A percentile compares a stretch with the other conserved stretches of the same genome.
These are phyloP conservation scores for Podaxis sp. DNA, from an alignment of 768 basidiomycete genomes.

Conservation along the genomic window DNA sequence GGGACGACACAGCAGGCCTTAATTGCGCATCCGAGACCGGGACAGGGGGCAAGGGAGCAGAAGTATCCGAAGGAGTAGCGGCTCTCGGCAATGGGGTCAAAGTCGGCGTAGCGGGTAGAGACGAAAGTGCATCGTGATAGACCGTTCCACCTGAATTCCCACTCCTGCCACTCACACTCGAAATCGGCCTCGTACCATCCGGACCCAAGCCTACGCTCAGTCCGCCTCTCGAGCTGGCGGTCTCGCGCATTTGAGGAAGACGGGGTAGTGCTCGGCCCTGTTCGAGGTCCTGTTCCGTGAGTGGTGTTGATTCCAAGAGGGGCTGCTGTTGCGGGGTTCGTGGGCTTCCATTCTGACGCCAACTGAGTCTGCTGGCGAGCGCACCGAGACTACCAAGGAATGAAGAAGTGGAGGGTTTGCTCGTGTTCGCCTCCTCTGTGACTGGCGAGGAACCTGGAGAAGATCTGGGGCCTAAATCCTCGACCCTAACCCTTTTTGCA, in stretches of 20 bases:
- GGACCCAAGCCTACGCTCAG: slow-evolving; percentile 28
- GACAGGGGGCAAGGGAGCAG: slow-evolving; percentile 3
- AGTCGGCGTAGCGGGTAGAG: slow-evolving; percentile 37
- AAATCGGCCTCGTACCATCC: slow-evolving; percentile 50
- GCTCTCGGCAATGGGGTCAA: slow-evolving; percentile 42
- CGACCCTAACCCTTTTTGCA: slow-evolving; percentile 44
- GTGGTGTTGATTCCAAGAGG: slow-evolving; percentile 19
- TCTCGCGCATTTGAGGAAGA: slow-evolving; percentile 19
- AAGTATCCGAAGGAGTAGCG: slow-evolving; percentile 35
- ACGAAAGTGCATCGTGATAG: slow-evolving; percentile 61
- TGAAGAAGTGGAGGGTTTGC: neutral
- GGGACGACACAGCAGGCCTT: slow-evolving; percentile 22
- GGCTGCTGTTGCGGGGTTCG: slow-evolving; percentile 21
- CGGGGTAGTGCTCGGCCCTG: slow-evolving; percentile 34
- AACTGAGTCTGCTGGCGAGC: slow-evolving; percentile 49
- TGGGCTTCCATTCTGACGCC: slow-evolving; percentile 42
- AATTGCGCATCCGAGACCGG: neutral
- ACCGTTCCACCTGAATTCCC: slow-evolving; percentile 50
- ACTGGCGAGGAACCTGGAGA: slow-evolving; percentile 13
- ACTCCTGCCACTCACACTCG: slow-evolving; percentile 52
- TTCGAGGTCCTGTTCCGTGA: slow-evolving; percentile 44
- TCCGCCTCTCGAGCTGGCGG: slow-evolving; percentile 17
- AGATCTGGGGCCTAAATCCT: slow-evolving; percentile 29
- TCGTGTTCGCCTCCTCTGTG: neutral
- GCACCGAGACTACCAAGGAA: slow-evolving; percentile 39